A percentile compares a stretch with the other conserved stretches of the same genome.
Conservation (phyloP, 257 asterid species). For the Solanum lignicaule region DNA sequence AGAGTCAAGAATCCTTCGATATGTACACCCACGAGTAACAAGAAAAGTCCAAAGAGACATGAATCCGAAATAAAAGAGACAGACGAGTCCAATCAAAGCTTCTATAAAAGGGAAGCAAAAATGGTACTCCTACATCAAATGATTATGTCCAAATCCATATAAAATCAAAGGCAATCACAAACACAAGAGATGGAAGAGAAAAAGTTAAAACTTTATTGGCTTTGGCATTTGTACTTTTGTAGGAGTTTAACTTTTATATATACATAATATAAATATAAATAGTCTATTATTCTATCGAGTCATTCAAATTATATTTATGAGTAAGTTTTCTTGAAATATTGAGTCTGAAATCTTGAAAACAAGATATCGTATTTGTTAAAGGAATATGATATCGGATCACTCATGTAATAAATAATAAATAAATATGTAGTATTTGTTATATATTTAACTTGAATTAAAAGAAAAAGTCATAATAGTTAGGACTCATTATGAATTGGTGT, state of each 20-base stretch:
- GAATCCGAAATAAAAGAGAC: neutral
- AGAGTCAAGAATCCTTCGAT: neutral
- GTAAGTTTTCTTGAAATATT: neutral
- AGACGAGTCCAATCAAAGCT: conserved; percentile 29
- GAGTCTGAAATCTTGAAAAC: neutral
- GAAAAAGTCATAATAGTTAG: too few species aligned
- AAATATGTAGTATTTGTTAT: too few species aligned
- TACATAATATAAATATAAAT: neutral
- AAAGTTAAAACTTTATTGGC: neutral
- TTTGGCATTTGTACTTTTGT: neutral
- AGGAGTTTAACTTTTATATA: neutral
- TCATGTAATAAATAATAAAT: too few species aligned
- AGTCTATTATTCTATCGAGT: neutral
- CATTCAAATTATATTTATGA: neutral
- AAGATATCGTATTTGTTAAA: neutral
- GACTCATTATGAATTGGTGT: too few species aligned
- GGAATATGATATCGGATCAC: too few species aligned
- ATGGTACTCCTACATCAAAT: conserved; percentile 35
- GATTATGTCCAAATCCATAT: conserved; percentile 58
- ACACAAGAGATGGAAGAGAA: neutral
- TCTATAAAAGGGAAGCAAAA: conserved; percentile 24
- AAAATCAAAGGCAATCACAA: conserved; percentile 20
- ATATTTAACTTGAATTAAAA: too few species aligned
- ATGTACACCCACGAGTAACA: neutral
- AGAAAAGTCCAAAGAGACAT: neutral